A percentile compares a stretch with the other conserved stretches of the same genome.
phyloP scores from a whole-genome alignment of 371 early-diverging fungal species.

The Basidiobolus meristosporus region DNA sequence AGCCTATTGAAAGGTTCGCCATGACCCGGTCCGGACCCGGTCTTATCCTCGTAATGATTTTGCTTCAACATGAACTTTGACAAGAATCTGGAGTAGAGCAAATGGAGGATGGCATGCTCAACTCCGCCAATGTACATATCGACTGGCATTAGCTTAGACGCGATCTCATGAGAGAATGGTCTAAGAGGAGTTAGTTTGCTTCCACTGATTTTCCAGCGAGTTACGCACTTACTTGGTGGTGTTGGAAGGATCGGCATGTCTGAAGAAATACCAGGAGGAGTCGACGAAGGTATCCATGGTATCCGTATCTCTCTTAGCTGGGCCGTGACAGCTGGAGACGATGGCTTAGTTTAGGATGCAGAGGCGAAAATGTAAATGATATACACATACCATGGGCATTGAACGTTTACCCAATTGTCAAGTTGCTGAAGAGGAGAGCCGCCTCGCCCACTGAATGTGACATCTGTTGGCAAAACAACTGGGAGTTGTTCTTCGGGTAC shows the following conservation, averaged over 20 bases:
- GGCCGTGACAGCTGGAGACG: conserved; percentile 30
- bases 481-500: conserved; percentile 72
- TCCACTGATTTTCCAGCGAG: not conserved
- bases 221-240: conserved; percentile 10
- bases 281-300: conserved; percentile 96
- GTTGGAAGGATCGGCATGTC: conserved; percentile 66
- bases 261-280: conserved; percentile 87
- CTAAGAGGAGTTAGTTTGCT: conserved; percentile 6
- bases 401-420: conserved; percentile 38
- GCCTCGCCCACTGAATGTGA: conserved; percentile 43
- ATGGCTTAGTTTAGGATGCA: not conserved
- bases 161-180: conserved; percentile 35
- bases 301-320: conserved; percentile 71
- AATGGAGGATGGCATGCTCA: conserved; percentile 85
- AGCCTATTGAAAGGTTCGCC: conserved; percentile 75
- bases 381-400: conserved; percentile 52
- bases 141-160: conserved; percentile 52
- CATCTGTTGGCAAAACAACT: conserved; percentile 43
- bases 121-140: conserved; percentile 89
- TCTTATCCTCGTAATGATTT: conserved; percentile 7
- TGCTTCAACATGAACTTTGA: conserved; percentile 53
- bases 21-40: conserved; percentile 12
- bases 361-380: not conserved
- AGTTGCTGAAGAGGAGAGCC: conserved; percentile 39
- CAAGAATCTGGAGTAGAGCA: conserved; percentile 87